These are phyloP conservation scores for Xylariaceae sp. DNA, from an alignment of 2,329 filamentous ascomycete species.

Conservation along the genomic window DNA sequence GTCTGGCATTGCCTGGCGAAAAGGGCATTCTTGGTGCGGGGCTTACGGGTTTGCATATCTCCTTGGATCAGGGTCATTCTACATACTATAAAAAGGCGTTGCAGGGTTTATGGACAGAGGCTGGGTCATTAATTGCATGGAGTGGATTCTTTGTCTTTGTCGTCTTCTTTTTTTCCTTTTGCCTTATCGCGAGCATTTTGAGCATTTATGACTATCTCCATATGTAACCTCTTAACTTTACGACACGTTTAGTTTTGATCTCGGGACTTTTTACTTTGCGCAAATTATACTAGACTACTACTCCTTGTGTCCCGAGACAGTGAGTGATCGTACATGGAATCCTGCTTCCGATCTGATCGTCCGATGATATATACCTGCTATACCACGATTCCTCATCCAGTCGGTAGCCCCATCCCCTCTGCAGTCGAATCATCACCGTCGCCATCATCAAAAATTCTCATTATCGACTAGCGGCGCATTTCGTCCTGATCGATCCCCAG, in stretches of 20 bases:
- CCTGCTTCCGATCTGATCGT: background rate
- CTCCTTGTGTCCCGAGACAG: no score
- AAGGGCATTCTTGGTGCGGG: background rate
- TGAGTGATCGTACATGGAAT: background rate
- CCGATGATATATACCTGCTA: background rate
- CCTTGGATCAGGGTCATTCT: background rate
- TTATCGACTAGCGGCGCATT: background rate
- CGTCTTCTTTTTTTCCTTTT: background rate
- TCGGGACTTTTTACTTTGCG: no score
- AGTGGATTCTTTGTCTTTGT: no score
- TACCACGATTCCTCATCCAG: no score
- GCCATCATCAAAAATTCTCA: background rate
- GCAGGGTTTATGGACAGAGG: background rate
- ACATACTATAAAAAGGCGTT: no score
- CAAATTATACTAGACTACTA: no score
- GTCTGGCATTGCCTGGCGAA: background rate
- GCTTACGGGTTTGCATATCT: background rate
- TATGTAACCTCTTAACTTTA: no score
- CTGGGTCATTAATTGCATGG: no score
- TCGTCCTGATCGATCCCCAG: background rate
- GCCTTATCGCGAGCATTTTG: constrained; percentile 6
- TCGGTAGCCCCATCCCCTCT: no score
- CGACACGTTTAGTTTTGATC: no score
- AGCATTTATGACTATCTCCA: background rate
- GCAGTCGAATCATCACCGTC: background rate